phyloP scores from a whole-genome alignment of 2,329 filamentous ascomycete genomes.

The Cladobotryum mycophilum region DNA sequence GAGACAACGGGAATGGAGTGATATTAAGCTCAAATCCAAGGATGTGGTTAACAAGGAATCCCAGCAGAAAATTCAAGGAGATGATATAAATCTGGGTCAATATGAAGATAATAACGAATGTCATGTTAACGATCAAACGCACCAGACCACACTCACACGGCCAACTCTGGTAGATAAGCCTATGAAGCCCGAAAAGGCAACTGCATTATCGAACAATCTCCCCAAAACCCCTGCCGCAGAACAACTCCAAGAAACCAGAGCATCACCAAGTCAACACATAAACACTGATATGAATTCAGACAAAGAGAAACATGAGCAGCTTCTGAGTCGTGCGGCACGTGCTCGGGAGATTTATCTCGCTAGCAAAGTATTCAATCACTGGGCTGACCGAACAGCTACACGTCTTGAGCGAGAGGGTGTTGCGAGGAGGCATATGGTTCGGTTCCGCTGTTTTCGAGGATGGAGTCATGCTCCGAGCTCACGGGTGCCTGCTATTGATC shows the following conservation, averaged over 20 bases:
- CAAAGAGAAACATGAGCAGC: constrained; percentile 11
- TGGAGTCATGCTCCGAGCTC: constrained; percentile 30
- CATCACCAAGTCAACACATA: neutral
- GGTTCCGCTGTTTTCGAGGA: constrained; percentile 39
- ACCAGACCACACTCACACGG: neutral
- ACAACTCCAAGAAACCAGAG: neutral
- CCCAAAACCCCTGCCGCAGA: neutral
- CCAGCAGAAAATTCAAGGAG: neutral
- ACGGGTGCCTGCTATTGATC: constrained; percentile 23
- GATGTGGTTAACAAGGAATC: neutral
- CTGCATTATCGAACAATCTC: neutral
- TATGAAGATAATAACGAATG: neutral
- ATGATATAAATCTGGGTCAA: neutral
- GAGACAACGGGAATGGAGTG: too few relatives aligned
- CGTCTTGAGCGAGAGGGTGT: constrained; percentile 60
- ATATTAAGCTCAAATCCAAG: neutral
- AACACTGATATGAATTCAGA: neutral
- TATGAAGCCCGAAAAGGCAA: neutral
- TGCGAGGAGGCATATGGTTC: constrained; percentile 64
- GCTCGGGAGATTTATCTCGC: constrained; percentile 59
- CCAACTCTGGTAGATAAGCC: neutral
- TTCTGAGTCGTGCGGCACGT: constrained; percentile 49
- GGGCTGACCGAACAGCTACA: constrained; percentile 59
- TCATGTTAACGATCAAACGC: neutral
- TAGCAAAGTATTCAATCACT: constrained; percentile 39